Evolutionary conservation across 495 filamentous ascomycete species (phyloP).

Genomic region (Neurospora cerealis): DNA sequence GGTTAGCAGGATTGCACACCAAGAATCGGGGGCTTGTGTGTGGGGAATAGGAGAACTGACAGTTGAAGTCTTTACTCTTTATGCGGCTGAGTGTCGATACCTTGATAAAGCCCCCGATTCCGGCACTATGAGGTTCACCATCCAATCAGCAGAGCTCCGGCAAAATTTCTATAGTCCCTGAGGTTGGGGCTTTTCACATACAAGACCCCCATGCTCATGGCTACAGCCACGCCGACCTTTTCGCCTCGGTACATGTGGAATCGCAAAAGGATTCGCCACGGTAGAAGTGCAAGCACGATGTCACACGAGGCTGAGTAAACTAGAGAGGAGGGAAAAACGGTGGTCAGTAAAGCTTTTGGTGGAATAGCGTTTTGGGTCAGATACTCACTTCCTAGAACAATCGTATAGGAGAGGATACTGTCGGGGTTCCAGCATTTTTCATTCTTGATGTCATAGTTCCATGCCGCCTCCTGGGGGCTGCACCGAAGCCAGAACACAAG

Average conservation of each 20-base stretch:
- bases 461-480: not conserved
- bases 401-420: not conserved
- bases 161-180: not conserved
- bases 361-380: not conserved
- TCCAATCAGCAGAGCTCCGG: not conserved
- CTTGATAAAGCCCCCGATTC: not conserved
- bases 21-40: not conserved
- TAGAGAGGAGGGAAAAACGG: constrained; percentile 4
- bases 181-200: not conserved
- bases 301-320: constrained; percentile 18
- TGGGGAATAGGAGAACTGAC: not conserved
- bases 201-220: constrained; percentile 25
- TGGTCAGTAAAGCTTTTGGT: not conserved
- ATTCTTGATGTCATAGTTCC: not conserved
- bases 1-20: not conserved
- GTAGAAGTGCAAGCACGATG: constrained; percentile 15
- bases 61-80: not conserved
- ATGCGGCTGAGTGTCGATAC: not conserved
- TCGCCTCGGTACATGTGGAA: constrained; percentile 20
- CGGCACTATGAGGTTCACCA: not conserved
- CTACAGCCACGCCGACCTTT: constrained; percentile 19
- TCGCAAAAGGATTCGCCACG: constrained; percentile 17
- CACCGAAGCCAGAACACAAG: not conserved
- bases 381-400: not conserved
- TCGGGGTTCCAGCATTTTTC: not conserved